A percentile compares a stretch with the other conserved stretches of the same genome.
phyloP scores from a whole-genome alignment of 2,329 filamentous ascomycete species.

The Cytospora piceae region DNA sequence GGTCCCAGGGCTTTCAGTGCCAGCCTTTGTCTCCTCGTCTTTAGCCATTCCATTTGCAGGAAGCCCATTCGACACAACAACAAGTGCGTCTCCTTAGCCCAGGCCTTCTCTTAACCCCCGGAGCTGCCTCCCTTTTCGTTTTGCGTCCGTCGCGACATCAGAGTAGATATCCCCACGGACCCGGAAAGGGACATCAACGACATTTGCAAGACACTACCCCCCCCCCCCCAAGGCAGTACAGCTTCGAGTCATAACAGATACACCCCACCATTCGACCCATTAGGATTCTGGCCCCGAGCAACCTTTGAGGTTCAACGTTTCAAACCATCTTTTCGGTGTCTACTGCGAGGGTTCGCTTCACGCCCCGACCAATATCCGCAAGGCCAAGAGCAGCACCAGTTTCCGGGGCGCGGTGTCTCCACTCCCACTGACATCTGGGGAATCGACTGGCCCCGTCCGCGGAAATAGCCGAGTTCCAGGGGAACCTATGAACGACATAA shows the following conservation, averaged over 20 bases:
- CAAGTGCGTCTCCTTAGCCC: constrained; percentile 15
- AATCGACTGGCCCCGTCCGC: constrained; percentile 13
- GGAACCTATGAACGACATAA: constrained; percentile 46
- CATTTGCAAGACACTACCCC: not conserved
- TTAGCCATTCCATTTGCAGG: constrained; percentile 30
- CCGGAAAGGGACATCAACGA: constrained; percentile 43
- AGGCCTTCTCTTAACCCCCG: constrained; percentile 13
- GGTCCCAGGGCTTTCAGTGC: constrained; percentile 22
- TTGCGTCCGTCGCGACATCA: constrained; percentile 25
- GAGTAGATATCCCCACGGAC: constrained; percentile 26
- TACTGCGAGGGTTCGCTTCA: not conserved
- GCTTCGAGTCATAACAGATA: constrained; percentile 5
- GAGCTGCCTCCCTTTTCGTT: constrained; percentile 23
- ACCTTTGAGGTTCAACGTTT: constrained; percentile 5
- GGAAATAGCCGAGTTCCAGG: constrained; percentile 2
- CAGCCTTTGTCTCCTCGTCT: constrained; percentile 27
- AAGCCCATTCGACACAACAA: constrained; percentile 15
- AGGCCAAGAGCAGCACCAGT: not conserved
- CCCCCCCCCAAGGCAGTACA: constrained; percentile 1
- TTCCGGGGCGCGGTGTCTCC: not conserved
- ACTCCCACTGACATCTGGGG: constrained; percentile 5
- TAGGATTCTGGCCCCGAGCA: constrained; percentile 1
- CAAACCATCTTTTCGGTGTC: not conserved
- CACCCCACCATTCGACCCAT: not conserved
- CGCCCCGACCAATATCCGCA: not conserved